Conservation (phyloP, 140 eudicot genomes). For the Senecio squalidus region DNA sequence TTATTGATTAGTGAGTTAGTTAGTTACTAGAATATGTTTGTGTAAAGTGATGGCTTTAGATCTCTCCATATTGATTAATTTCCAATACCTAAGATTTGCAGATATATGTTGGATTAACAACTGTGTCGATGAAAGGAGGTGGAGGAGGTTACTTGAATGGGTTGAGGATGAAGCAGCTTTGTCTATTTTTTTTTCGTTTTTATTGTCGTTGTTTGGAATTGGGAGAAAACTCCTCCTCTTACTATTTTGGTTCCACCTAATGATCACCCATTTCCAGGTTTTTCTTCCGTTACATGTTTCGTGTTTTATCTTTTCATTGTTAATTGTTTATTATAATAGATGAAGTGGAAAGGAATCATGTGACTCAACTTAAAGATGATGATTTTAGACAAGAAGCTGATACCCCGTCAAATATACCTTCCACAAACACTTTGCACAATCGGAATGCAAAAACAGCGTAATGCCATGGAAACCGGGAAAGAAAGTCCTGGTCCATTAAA, state of each 20-base stretch:
- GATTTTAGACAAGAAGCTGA: no score
- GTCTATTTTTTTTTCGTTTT: conserved; percentile 62
- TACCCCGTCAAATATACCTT: conserved; percentile 8
- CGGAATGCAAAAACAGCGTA: no score
- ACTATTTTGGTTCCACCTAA: conserved; percentile 41
- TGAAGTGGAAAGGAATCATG: conserved; percentile 20
- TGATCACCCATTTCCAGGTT: conserved; percentile 43
- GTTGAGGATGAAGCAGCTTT: conserved; percentile 41
- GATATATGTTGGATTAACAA: neutral
- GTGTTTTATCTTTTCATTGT: neutral
- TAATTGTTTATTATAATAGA: conserved; percentile 15
- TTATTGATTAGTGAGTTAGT: no score
- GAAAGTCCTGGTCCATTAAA: no score
- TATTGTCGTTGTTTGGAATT: conserved; percentile 49
- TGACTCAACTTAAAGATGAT: conserved; percentile 2
- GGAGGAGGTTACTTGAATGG: no score
- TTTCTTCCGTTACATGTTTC: neutral
- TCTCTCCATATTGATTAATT: no score
- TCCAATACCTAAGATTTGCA: no score
- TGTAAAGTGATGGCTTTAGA: no score
- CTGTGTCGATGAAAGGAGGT: conserved; percentile 47
- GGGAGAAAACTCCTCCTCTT: conserved; percentile 55
- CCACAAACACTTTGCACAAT: conserved; percentile 10
- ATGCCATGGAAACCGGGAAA: no score
- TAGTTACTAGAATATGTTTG: no score